Evolutionary conservation across 1,284 basidiomycete species (phyloP), one percentile per base, ranked within the genome.

Genomic region (Pascua sp.): DNA sequence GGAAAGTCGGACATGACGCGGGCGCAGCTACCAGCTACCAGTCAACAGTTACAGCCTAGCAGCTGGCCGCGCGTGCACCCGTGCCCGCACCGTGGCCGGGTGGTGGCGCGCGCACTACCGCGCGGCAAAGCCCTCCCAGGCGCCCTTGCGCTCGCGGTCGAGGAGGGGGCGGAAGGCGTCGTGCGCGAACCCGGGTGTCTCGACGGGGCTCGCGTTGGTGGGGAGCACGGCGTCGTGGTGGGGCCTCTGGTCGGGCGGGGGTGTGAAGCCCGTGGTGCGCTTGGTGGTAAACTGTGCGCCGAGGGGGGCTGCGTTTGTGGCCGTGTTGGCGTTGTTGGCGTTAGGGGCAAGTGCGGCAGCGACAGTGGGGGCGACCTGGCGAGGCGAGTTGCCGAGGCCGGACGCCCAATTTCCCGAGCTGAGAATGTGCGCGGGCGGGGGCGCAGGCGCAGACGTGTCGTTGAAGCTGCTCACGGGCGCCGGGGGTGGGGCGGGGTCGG

Each of bases 391-490:
- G 42, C 66, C 63, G 38, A 63, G 55, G 5, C 62, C 62, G 7
- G 51, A 44, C 9, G 48, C 49, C 51, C 56, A 60, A 11, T 52
- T 47, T 8, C 60, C 43, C 41, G 53, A 49, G 32, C 47, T 50
- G 10, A 61, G 49, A 38, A 56, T 41, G 44, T 56, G 53, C 24
- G 43, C 57, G 39, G 57, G 62, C 36, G 67, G 63, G 17, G 44
- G 18, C 18, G 42, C 47, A 15, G 46, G 11, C 4, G 42, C 42
- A 5, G 43, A 17, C 8, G 64, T 64, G 24, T 68, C 65, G 62
- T 74, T 76, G 71, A 71, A 76, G n/a, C 68, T 70, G 32, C 69
- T 71, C 5, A 68, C 72, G 2, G 73, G 73, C 1, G 73, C 72
- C 9, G 73, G 73, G 7, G 72, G 73, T 2, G 70, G 69, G 9